These are phyloP conservation scores for Microbotryomycetes sp. DNA, from an alignment of 1,284 basidiomycete genomes.

Conservation along the genomic window DNA sequence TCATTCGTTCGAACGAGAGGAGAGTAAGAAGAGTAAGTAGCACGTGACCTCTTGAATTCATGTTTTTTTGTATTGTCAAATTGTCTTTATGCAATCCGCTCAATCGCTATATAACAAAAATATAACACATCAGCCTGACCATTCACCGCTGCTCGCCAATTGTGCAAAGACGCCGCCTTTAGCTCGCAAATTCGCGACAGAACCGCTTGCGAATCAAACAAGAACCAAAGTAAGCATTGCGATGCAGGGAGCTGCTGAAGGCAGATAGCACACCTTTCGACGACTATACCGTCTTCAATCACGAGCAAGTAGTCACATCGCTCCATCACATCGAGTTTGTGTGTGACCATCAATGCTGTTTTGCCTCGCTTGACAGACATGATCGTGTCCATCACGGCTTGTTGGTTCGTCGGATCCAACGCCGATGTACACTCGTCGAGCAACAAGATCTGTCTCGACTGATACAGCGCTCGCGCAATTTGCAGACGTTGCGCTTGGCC, in stretches of 20 bases:
- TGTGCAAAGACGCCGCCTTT: conserved; percentile 55
- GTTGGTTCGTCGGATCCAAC: conserved; percentile 74
- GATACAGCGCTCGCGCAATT: conserved; percentile 82
- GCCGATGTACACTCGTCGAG: conserved; percentile 93
- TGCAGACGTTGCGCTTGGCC: conserved; percentile 90
- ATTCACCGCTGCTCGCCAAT: conserved; percentile 79
- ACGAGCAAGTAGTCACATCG: conserved; percentile 86
- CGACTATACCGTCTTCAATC: conserved; percentile 63
- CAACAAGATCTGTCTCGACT: conserved; percentile 66
- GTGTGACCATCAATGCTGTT: conserved; percentile 87
- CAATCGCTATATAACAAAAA: no score
- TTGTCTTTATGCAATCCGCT: no score
- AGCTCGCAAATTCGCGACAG: conserved; percentile 51
- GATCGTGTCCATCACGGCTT: conserved; percentile 70
- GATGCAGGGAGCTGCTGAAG: neutral
- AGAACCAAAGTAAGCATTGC: neutral
- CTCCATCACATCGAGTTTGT: conserved; percentile 84
- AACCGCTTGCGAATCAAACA: conserved; percentile 11
- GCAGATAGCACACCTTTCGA: conserved; percentile 48
- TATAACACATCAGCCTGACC: conserved; percentile 46
- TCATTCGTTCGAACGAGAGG: no score
- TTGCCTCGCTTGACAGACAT: conserved; percentile 56
- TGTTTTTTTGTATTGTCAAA: no score
- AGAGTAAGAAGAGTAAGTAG: no score
- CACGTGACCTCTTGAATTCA: no score